Evolutionary conservation across 2,329 filamentous ascomycete genomes (phyloP).

Genomic region (Aspergillus uvarum): DNA sequence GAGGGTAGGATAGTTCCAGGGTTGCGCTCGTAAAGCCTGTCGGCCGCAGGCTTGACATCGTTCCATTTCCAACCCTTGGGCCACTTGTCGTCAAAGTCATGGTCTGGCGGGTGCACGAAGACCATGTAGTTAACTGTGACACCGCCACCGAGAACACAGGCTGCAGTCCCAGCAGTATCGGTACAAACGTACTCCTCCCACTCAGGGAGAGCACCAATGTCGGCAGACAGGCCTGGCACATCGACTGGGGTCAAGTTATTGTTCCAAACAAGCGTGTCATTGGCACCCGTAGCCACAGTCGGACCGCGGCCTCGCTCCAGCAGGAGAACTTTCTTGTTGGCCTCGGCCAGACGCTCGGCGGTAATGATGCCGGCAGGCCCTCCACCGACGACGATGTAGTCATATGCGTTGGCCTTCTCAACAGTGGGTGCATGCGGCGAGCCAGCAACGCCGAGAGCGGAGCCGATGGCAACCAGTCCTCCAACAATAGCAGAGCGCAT

Average conservation of each 20-base stretch:
- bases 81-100: conserved; percentile 72
- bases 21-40: conserved; percentile 67
- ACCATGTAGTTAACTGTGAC: conserved; percentile 32
- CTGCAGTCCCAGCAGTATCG: conserved; percentile 18
- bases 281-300: conserved; percentile 26
- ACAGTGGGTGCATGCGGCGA: background rate
- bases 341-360: conserved; percentile 61
- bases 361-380: conserved; percentile 56
- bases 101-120: conserved; percentile 49
- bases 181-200: conserved; percentile 6
- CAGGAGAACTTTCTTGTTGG: conserved; percentile 64
- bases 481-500: conserved; percentile 1
- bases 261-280: conserved; percentile 26
- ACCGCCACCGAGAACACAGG: conserved; percentile 30
- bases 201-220: conserved; percentile 17
- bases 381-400: conserved; percentile 50
- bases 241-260: conserved; percentile 26
- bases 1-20: conserved; percentile 68
- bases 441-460: background rate
- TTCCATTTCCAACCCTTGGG: conserved; percentile 67
- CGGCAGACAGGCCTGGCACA: conserved; percentile 27
- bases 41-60: conserved; percentile 61
- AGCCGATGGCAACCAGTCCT: background rate
- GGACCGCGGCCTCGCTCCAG: conserved; percentile 54
- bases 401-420: conserved; percentile 14